Evolutionary conservation across 176 grass and related monocot genomes (phyloP).

Genomic region (Lolium rigidum): DNA sequence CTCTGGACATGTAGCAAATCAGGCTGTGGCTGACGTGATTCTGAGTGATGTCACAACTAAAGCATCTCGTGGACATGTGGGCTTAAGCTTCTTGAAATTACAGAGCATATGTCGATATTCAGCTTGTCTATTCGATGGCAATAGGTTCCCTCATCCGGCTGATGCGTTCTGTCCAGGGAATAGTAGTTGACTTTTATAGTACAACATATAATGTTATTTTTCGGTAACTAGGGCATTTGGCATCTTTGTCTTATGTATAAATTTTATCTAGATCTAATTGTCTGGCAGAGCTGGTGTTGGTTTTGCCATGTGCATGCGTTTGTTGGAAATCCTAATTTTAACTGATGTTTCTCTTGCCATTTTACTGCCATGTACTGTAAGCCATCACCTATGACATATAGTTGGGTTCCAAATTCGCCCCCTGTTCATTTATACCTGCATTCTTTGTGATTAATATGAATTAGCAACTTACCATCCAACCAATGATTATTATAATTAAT

Average conservation of each 20-base stretch:
- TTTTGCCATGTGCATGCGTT: not conserved
- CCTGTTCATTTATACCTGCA: not conserved
- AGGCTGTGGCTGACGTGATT: slow-evolving; percentile 14
- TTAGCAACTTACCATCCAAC: not conserved
- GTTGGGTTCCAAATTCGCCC: not conserved
- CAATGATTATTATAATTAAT: not conserved
- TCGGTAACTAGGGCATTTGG: not conserved
- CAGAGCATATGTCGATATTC: too few relatives aligned
- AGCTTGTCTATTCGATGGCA: not conserved
- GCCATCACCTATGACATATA: not conserved
- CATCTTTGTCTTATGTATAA: slow-evolving; percentile 5
- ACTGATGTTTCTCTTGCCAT: not conserved
- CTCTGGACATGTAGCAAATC: too few relatives aligned
- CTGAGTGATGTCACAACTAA: not conserved
- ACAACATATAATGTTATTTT: not conserved
- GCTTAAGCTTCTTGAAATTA: too few relatives aligned
- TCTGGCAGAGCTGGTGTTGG: not conserved
- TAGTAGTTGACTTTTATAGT: slow-evolving; percentile 9
- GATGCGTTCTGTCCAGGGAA: slow-evolving; percentile 42
- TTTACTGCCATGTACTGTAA: not conserved
- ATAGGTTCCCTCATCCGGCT: not conserved
- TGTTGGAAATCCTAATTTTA: slow-evolving; percentile 1
- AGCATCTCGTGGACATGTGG: not conserved
- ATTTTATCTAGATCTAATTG: not conserved
- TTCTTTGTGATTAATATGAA: not conserved